Evolutionary conservation across 75 land plant genomes (phyloP), one percentile per base, ranked within the genome.

Genomic region (Sequoiadendron giganteum): DNA sequence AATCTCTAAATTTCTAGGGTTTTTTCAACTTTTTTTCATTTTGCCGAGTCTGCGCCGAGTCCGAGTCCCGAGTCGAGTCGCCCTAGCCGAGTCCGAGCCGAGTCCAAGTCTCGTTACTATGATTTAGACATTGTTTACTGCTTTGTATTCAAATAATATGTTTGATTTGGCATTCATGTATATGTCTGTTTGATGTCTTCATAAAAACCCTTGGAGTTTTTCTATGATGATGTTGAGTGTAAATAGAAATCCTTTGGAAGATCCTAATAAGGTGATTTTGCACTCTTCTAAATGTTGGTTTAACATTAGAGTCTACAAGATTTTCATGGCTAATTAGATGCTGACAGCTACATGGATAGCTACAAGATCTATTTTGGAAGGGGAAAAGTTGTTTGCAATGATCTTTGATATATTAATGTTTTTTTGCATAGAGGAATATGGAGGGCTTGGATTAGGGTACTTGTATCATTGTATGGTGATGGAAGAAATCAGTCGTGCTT

Each of bases 401-500:
- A 28, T 82, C 10, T 82, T 47, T 82, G 25, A 45, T 85, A 86
- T 11, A 34, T 88, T 9, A 1, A 42, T 49, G 32, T 54, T 87
- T 8, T 75, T 88, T 52, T 38, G 86, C n/a, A 75, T 86, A 98
- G 99, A 95, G 95, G 95, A 95, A 86, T 97, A 92, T 91, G 99
- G 99, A 61, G 99, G 99, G 38, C 95, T 98, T 86, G 96, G 97
- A 19, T 92, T 98, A 87, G 99, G 99, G 78, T 98, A 98, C 72
- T 89, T 93, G 54, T 97, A 98, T 87, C 99, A 98, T 88, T 98
- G 99, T 85, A 89, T 98, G 70, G 99, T 97, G 70, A 94, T 98
- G 99, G 99, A 98, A 86, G 99, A 98, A 88, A 94, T 98, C 19
- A 97, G 99, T 89, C 95, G 99, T 90, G 99, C 99, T 86, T 98